Conservation (phyloP, 2,329 filamentous ascomycete species). For the Scedosporium dehoogii region DNA sequence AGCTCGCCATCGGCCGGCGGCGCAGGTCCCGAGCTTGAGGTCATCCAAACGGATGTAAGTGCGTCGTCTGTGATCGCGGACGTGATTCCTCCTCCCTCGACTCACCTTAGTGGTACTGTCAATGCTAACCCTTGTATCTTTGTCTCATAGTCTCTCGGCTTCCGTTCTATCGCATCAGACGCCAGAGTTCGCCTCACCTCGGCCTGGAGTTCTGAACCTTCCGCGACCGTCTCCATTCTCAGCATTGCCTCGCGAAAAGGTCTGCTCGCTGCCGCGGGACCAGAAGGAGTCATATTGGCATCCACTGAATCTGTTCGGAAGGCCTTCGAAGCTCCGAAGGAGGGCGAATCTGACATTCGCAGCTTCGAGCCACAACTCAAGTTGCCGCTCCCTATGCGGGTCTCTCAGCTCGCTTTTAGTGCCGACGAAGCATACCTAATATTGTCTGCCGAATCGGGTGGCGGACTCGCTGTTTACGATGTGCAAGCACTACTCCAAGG, state of each 20-base stretch:
- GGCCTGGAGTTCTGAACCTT: conserved; percentile 67
- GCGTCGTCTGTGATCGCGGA: background rate
- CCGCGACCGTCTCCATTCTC: conserved; percentile 71
- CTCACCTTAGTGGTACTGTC: background rate
- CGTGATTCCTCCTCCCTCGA: conserved; percentile 7
- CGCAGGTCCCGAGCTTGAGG: conserved; percentile 57
- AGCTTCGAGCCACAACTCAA: conserved; percentile 64
- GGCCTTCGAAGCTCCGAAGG: conserved; percentile 53
- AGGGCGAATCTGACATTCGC: conserved; percentile 55
- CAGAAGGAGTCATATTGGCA: conserved; percentile 66
- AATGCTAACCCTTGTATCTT: conserved; percentile 10
- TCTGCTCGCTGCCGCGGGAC: conserved; percentile 78
- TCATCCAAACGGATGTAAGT: conserved; percentile 72
- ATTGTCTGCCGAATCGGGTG: conserved; percentile 69
- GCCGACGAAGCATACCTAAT: conserved; percentile 80
- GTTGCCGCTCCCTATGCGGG: conserved; percentile 61
- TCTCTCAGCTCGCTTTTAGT: conserved; percentile 86
- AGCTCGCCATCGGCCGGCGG: conserved; percentile 27
- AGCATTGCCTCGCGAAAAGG: conserved; percentile 72
- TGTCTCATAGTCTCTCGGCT: conserved; percentile 56
- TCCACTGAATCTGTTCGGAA: conserved; percentile 69
- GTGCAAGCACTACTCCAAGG: conserved; percentile 58
- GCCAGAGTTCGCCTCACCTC: conserved; percentile 73
- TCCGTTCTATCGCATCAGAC: conserved; percentile 69
- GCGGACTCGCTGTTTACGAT: conserved; percentile 77